Evolutionary conservation across 805 yeast species (phyloP).

Genomic region (Huiozyma naganishii): DNA sequence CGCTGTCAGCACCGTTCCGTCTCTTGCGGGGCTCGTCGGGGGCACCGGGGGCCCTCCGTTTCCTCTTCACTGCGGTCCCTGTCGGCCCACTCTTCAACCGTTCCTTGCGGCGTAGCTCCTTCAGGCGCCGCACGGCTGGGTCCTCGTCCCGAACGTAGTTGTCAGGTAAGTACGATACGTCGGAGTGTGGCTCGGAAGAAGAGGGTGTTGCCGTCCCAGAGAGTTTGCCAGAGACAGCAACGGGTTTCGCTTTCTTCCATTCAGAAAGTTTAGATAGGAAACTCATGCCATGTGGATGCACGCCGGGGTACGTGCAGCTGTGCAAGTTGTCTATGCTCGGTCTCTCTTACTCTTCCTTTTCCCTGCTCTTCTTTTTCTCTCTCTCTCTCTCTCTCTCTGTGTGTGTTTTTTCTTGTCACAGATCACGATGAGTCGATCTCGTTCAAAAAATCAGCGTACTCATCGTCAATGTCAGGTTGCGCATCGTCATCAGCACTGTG

Average conservation of each 20-base stretch:
- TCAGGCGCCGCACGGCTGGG: constrained; percentile 61
- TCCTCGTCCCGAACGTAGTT: constrained; percentile 35
- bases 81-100: constrained; percentile 28
- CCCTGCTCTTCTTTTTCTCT: too few relatives aligned
- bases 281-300: constrained; percentile 15
- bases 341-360: too few relatives aligned
- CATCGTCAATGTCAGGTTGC: constrained; percentile 11
- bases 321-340: too few relatives aligned
- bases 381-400: too few relatives aligned
- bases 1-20: constrained; percentile 9
- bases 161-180: constrained; percentile 17
- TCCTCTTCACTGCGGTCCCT: background rate
- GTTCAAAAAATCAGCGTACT: constrained; percentile 26
- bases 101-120: constrained; percentile 54
- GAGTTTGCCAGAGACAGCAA: background rate
- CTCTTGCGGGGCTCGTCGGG: constrained; percentile 1
- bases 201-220: background rate
- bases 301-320: too few relatives aligned
- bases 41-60: background rate
- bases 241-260: constrained; percentile 14
- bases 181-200: constrained; percentile 4
- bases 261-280: constrained; percentile 23
- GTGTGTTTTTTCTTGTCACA: too few relatives aligned
- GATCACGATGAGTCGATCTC: constrained; percentile 7
- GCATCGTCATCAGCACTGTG: constrained; percentile 1